Evolutionary conservation across 2,329 filamentous ascomycete genomes (phyloP), one percentile per base, ranked within the genome.

Genomic region (Calonectria multiphialidica): DNA sequence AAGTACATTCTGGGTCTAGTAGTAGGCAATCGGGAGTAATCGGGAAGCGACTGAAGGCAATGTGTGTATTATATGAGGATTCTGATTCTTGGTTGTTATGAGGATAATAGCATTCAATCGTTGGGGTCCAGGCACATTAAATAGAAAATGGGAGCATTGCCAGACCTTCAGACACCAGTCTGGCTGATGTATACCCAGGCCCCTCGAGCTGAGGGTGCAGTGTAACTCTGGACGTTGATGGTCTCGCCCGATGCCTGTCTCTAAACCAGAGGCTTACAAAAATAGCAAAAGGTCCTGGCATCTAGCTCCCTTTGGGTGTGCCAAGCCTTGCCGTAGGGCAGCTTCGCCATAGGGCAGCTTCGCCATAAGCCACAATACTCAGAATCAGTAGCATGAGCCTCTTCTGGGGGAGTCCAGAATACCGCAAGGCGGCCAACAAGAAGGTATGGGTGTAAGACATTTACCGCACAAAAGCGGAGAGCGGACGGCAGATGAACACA

Each of bases 1-100:
- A 78, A 64, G 64, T 76, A 65, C 79, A 80, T 81, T 25, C 59
- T 71, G 28, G 50, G 71, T 12, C 23, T 10, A 23, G 8, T 7
- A 37, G 30, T 28, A 10, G 15, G 2, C 16, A 25, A 16, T 12
- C 23, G 4, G 45, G 42, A 23, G 16, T 49, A 15, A 59, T 37
- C 35, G 50, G n/a, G 21, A 40, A 53, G 5, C 10, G 23, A 35
- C 5, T 28, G 10, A 65, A 59, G 40, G 1, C 21, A 13, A n/a
- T 47, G 15, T 40, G 9, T n/a, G 18, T 53, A 50, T 55, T 45
- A 30, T 21, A 45, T n/a, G 42, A 42, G 30, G 13, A 16, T 55
- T 49, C 9, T 44, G 57, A 3, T 6, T 23, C 33, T 8, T 25
- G 21, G 40, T 13, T 18, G 15, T 12, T 6, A n/a, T 40, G 33